These are phyloP conservation scores for Aspergillus sp. DNA, from an alignment of 2,329 filamentous ascomycete genomes.

Conservation along the genomic window DNA sequence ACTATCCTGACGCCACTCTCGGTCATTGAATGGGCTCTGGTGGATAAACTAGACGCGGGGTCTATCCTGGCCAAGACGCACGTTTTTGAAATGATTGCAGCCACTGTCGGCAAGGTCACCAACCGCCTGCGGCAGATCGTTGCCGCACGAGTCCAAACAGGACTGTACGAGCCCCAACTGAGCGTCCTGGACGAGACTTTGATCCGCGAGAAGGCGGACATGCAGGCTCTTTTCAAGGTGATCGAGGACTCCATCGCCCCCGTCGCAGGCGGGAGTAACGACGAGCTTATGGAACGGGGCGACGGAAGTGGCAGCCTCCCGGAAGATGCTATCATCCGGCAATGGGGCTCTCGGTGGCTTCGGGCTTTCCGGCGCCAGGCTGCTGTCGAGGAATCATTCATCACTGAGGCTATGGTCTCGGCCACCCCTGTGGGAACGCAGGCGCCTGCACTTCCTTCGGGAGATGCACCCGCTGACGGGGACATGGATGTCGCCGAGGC, in stretches of 20 bases:
- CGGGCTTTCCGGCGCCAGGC: constrained; percentile 78
- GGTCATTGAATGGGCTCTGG: constrained; percentile 87
- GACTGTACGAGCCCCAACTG: constrained; percentile 54
- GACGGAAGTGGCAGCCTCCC: constrained; percentile 54
- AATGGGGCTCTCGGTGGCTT: constrained; percentile 85
- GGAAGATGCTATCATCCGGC: constrained; percentile 65
- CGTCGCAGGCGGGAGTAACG: constrained; percentile 71
- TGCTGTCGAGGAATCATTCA: constrained; percentile 78
- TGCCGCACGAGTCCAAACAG: constrained; percentile 58
- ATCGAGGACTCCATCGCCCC: constrained; percentile 76
- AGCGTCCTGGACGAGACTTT: constrained; percentile 65
- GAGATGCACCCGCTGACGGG: constrained; percentile 21
- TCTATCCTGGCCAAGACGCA: constrained; percentile 70
- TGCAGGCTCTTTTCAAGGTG: constrained; percentile 75
- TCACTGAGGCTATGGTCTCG: constrained; percentile 55
- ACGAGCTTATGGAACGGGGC: constrained; percentile 68
- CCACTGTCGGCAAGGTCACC: constrained; percentile 87
- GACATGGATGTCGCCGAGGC: constrained; percentile 30
- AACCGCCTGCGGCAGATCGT: constrained; percentile 81
- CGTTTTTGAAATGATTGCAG: constrained; percentile 85
- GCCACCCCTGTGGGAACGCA: constrained; percentile 45
- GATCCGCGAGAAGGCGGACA: constrained; percentile 67
- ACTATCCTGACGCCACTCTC: constrained; percentile 83
- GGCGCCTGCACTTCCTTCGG: constrained; percentile 25
- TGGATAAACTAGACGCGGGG: constrained; percentile 64